phyloP scores from a whole-genome alignment of 768 basidiomycete genomes.

The Gloeopeniophorella convolvens region DNA sequence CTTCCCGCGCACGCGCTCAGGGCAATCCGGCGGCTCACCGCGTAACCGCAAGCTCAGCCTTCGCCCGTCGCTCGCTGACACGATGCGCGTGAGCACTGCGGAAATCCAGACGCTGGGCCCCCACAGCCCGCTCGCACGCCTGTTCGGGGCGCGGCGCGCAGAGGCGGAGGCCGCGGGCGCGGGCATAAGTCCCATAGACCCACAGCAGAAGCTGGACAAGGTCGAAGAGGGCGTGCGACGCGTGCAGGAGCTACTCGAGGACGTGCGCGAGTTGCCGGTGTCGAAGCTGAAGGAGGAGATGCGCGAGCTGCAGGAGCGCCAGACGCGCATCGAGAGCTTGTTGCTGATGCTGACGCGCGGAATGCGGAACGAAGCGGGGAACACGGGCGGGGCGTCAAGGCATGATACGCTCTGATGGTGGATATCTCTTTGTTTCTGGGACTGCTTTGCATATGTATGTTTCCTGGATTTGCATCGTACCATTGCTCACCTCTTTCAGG shows the following conservation, averaged over 20 bases:
- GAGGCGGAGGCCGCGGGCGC: constrained; percentile 10
- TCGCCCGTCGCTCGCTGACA: constrained; percentile 17
- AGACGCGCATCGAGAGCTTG: constrained; percentile 71
- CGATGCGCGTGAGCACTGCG: constrained; percentile 19
- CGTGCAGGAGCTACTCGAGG: constrained; percentile 58
- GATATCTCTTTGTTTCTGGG: neutral
- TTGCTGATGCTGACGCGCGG: constrained; percentile 62
- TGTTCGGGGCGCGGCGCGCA: constrained; percentile 32
- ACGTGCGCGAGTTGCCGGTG: constrained; percentile 57
- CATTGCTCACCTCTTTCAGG: neutral
- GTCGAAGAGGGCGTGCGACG: constrained; percentile 43
- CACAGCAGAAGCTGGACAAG: constrained; percentile 26
- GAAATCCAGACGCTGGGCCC: constrained; percentile 25
- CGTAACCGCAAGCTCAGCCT: constrained; percentile 25
- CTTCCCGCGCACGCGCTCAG: constrained; percentile 22
- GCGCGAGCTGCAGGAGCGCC: constrained; percentile 74
- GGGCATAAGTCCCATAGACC: constrained; percentile 19
- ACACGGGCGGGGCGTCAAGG: constrained; percentile 6
- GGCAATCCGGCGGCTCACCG: constrained; percentile 22
- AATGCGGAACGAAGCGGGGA: constrained; percentile 39
- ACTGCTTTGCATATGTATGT: too few relatives aligned
- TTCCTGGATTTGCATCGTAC: neutral
- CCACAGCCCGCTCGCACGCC: constrained; percentile 43
- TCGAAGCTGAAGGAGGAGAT: constrained; percentile 68
- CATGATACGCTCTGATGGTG: constrained; percentile 16